These are phyloP conservation scores for Papiliotrema nemorosa DNA, from an alignment of 1,284 basidiomycete species.

Conservation along the genomic window DNA sequence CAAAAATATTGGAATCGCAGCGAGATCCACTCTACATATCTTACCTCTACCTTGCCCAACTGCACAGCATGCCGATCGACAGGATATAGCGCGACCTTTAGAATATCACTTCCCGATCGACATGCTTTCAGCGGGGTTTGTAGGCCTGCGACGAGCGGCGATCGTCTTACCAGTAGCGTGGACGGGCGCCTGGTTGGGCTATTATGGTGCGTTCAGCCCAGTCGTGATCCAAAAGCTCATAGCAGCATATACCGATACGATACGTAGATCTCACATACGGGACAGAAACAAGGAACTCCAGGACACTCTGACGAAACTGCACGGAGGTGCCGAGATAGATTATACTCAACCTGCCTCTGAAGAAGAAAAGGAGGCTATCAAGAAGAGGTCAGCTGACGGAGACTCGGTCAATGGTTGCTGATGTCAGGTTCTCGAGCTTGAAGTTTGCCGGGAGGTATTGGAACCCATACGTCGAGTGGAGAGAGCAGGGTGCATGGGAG, in stretches of 20 bases:
- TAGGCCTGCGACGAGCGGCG: conserved; percentile 28
- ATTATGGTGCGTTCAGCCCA: conserved; percentile 35
- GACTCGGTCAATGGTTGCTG: background rate
- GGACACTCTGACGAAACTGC: conserved; percentile 19
- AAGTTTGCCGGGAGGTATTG: conserved; percentile 44
- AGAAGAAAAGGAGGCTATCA: conserved; percentile 46
- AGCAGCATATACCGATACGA: conserved; percentile 46
- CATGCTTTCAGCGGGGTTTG: conserved; percentile 1
- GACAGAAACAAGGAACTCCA: conserved; percentile 26
- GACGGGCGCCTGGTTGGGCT: conserved; percentile 43
- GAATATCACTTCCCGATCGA: no score
- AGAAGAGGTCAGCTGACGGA: conserved; percentile 33
- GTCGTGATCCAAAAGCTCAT: no score
- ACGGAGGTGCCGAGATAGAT: conserved; percentile 16
- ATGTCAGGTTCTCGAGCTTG: conserved; percentile 34
- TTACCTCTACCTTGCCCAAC: no score
- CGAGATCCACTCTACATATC: no score
- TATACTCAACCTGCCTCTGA: conserved; percentile 31
- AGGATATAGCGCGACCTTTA: no score
- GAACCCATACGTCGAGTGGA: conserved; percentile 54
- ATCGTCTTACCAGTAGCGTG: conserved; percentile 42
- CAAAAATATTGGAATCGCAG: no score
- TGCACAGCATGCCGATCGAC: no score
- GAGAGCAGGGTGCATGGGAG: conserved; percentile 53
- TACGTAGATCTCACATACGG: conserved; percentile 39